Base-by-base conservation (phyloP, 2,329 filamentous ascomycete genomes). In the Lizonia empirigonia region DNA sequence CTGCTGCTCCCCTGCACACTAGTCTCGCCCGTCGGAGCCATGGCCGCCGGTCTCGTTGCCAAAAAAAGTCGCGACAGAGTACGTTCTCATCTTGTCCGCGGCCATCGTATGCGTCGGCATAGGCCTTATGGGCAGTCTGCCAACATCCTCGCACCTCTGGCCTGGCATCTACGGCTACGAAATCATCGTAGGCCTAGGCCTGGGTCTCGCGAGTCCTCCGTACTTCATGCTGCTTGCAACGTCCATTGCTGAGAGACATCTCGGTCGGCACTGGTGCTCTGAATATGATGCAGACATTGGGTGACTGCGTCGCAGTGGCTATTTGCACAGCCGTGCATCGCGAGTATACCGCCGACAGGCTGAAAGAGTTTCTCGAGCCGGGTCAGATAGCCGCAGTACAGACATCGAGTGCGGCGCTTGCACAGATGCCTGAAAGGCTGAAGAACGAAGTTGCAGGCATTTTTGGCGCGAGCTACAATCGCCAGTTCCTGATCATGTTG, bases 211-310 rank as follows among this genome's bases (percentile, higher is more conserved):
- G 9, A 67, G 53, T 33, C 62, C 68, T 13, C 58, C 66, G 1
- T 69, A 63, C 40, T 71, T 59, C 55, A 60, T 67, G 42, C 56
- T 70, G 0, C 42, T 70, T 7, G 51, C 56, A 15, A 65, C 58
- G 2, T 55, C 57, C 8, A 45, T 68, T 13, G 56, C 54, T 9
- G 59, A 64, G 23, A 22, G 65, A 70, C 30, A 54, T 63, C 1
- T 52, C 69, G 6, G 60, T 67, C 7, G 68, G 58, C 8, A 70
- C 67, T 1, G 67, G 69, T 5, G 58, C 63, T 4, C 32, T 72
- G 20, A 71, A 70, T 44, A 70, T 69, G 67, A 42, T 68, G 38
- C 63, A 67, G 5, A 70, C 66, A 2, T 50, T 72, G 1, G 69
- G 69, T 4, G 69, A 68, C 9, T 63, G 60, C 40, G 53, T 71